A percentile compares a stretch with the other conserved stretches of the same genome.
These are phyloP conservation scores for Tuber magnatum DNA, from an alignment of 495 filamentous ascomycete genomes.

Conservation along the genomic window DNA sequence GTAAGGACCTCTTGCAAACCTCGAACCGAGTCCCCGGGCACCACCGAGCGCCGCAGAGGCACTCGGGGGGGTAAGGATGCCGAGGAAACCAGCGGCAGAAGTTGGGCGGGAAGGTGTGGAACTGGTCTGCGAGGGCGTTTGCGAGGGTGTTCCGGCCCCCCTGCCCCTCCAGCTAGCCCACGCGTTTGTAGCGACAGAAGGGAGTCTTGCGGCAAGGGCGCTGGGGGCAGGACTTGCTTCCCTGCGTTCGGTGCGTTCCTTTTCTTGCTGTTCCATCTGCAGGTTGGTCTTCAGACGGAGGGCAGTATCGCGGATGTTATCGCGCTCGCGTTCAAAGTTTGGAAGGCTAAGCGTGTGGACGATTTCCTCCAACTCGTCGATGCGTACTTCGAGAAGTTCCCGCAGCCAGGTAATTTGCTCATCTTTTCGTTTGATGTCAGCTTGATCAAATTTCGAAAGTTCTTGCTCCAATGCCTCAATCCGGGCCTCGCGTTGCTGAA, in stretches of 20 bases:
- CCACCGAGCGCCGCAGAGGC: slow-evolving; percentile 14
- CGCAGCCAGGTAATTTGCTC: slow-evolving; percentile 94
- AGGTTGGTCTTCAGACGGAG: slow-evolving; percentile 89
- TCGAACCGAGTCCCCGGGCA: slow-evolving; percentile 33
- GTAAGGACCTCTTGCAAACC: slow-evolving; percentile 18
- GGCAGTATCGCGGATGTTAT: slow-evolving; percentile 71
- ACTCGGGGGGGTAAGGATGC: slow-evolving; percentile 34
- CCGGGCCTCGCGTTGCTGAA: slow-evolving; percentile 81
- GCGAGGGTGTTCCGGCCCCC: slow-evolving; percentile 10
- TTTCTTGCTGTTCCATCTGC: slow-evolving; percentile 95
- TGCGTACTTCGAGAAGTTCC: slow-evolving; percentile 80
- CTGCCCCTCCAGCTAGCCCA: slow-evolving; percentile 27
- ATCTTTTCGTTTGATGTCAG: slow-evolving; percentile 61
- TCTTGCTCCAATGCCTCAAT: slow-evolving; percentile 80
- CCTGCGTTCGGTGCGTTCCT: slow-evolving; percentile 51
- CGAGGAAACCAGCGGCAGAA: slow-evolving; percentile 34
- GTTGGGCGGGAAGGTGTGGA: slow-evolving; percentile 29
- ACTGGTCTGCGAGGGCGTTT: slow-evolving; percentile 23
- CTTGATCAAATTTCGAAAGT: slow-evolving; percentile 59
- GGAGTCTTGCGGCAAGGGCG: slow-evolving; percentile 29
- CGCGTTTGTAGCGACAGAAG: slow-evolving; percentile 28
- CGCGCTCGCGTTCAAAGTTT: slow-evolving; percentile 57
- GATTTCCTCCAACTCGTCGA: slow-evolving; percentile 87
- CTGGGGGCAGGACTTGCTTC: slow-evolving; percentile 19
- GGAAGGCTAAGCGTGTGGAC: slow-evolving; percentile 69